phyloP scores from a whole-genome alignment of 2,329 filamentous ascomycete genomes.

The Arthrobotrys conoides region DNA sequence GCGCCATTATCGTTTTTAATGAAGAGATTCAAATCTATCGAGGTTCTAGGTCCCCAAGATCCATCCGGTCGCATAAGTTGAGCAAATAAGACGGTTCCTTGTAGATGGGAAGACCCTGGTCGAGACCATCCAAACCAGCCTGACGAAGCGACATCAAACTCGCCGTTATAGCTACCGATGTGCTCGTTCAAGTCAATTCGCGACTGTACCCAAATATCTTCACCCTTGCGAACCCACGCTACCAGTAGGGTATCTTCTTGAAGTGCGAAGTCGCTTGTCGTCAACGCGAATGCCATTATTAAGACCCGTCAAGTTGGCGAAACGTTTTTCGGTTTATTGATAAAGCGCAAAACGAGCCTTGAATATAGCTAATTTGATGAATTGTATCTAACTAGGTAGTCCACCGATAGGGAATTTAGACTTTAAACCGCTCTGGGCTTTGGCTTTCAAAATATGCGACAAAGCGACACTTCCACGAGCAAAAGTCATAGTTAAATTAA shows the following conservation, averaged over 20 bases:
- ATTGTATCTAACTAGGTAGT: neutral
- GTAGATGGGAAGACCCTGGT: constrained; percentile 1
- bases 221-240: neutral
- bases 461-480: neutral
- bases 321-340: neutral
- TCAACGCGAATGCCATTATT: constrained; percentile 14
- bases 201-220: constrained; percentile 2
- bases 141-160: constrained; percentile 9
- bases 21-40: constrained; percentile 11
- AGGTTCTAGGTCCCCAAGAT: constrained; percentile 5
- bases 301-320: neutral
- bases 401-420: neutral
- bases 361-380: neutral
- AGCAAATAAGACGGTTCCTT: constrained; percentile 15
- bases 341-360: neutral
- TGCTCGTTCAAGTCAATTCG: constrained; percentile 3
- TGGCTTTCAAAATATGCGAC: neutral
- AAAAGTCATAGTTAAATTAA: neutral
- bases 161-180: constrained; percentile 9
- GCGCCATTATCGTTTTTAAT: constrained; percentile 9
- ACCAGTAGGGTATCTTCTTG: constrained; percentile 13
- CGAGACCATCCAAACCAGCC: constrained; percentile 21
- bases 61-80: constrained; percentile 9
- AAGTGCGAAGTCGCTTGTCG: constrained; percentile 16
- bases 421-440: neutral